Base-by-base conservation (phyloP, 805 yeast species). In the Myxozyma melibiosi region DNA sequence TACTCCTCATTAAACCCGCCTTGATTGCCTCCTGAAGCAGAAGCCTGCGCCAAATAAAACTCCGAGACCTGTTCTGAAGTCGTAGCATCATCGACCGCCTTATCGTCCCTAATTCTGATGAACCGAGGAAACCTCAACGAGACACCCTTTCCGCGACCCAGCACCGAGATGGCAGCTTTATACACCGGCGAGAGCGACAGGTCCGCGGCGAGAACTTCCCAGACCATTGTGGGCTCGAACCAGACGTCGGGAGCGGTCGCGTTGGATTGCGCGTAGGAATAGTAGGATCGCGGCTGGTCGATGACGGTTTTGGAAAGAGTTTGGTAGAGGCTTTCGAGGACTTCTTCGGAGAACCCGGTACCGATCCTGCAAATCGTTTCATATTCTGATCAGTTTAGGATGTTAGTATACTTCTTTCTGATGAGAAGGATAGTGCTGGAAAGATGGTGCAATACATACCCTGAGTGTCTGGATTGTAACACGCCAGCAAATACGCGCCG, bases 361-460 rank as follows among this genome's bases (percentile, higher is more conserved):
- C 99, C 99, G 53, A 95, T 91, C 71, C 94, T 94, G 75, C 99
- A 94, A 40, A 96, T 86, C 0, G 97, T 88, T 71, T 94, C 98
- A 70, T 81, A 90, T 67, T 91, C 97, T 54, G 30, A 13, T 16
- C 7, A n/a, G 7, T n/a, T 4, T 28, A 5, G 28, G 35, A 14
- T 6, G 22, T 5, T 11, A 7, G 45, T 11, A 28, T 28, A 37
- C 9, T n/a, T 41, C 4, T 13, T 16, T 11, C 9, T 5, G 7
- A 30, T 6, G 20, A 11, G 24, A 22, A n/a, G 27, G 24, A 24
- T 18, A 6, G 3, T n/a, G 14, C 6, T 5, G n/a, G n/a, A n/a
- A n/a, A n/a, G n/a, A n/a, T n/a, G n/a, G n/a, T n/a, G n/a, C 4
- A 35, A 20, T 18, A 37, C 53, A 5, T 14, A 54, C 58, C 58